Conservation (phyloP, 768 basidiomycete genomes). For the Phanerochaete sordida region DNA sequence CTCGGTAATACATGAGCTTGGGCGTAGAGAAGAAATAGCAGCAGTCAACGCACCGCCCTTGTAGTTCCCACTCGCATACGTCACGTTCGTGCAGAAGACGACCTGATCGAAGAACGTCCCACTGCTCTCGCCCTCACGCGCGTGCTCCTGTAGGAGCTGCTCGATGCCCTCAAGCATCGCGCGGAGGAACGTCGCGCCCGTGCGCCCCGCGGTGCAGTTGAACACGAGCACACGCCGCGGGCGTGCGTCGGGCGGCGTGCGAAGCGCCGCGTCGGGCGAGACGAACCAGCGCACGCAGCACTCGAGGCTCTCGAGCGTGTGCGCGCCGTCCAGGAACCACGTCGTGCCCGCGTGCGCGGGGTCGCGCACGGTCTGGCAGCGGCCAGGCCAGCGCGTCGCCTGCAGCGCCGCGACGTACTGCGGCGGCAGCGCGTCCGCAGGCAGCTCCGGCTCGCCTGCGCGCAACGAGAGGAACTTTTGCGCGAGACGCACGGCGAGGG, state of each 20-base stretch:
- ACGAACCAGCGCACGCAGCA: constrained; percentile 91
- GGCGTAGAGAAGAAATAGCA: constrained; percentile 12
- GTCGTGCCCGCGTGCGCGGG: constrained; percentile 46
- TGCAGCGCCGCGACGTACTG: constrained; percentile 61
- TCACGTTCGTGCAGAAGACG: constrained; percentile 95
- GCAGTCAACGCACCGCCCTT: constrained; percentile 74
- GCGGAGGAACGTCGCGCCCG: constrained; percentile 67
- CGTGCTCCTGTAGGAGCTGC: constrained; percentile 40
- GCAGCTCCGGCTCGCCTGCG: constrained; percentile 20
- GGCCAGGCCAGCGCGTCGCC: constrained; percentile 84
- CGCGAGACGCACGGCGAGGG: constrained; percentile 74
- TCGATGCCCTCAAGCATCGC: constrained; percentile 52
- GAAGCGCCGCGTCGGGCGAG: constrained; percentile 50
- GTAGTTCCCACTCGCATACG: constrained; percentile 83
- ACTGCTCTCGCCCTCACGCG: constrained; percentile 33
- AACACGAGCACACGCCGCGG: constrained; percentile 72
- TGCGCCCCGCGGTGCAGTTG: constrained; percentile 92
- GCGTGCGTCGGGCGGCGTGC: constrained; percentile 14
- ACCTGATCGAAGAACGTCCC: constrained; percentile 72
- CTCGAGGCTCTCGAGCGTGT: constrained; percentile 86
- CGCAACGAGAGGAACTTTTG: constrained; percentile 53
- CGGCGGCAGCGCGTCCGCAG: constrained; percentile 36
- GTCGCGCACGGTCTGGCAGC: constrained; percentile 83
- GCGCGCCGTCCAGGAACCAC: constrained; percentile 96
- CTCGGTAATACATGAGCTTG: not conserved